A percentile compares a stretch with the other conserved stretches of the same genome.
phyloP scores from a whole-genome alignment of 768 basidiomycete genomes.

The Leccinum ochraceum region DNA sequence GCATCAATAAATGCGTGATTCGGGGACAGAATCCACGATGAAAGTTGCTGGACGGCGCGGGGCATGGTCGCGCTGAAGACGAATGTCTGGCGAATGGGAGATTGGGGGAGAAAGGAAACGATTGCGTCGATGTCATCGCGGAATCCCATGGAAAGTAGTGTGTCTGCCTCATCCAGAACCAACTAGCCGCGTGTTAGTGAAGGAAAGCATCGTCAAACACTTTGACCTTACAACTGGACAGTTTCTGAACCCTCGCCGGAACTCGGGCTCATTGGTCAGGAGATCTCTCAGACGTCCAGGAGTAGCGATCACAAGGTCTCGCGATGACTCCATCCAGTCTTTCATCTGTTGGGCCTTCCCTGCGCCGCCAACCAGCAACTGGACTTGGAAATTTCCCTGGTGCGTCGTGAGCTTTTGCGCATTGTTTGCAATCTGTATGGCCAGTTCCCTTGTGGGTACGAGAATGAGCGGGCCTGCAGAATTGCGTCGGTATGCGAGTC shows the following conservation, averaged over 20 bases:
- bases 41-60: slow-evolving; percentile 67
- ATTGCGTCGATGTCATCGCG: slow-evolving; percentile 82
- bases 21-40: slow-evolving; percentile 54
- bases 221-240: slow-evolving; percentile 56
- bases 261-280: slow-evolving; percentile 55
- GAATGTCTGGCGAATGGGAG: slow-evolving; percentile 80
- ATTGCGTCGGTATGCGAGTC: slow-evolving; percentile 40
- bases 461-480: slow-evolving; percentile 77
- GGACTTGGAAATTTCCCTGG: slow-evolving; percentile 65
- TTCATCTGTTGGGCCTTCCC: slow-evolving; percentile 66
- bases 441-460: slow-evolving; percentile 88
- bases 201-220: not conserved
- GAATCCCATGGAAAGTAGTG: slow-evolving; percentile 91
- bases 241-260: slow-evolving; percentile 51
- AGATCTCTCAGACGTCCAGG: slow-evolving; percentile 86
- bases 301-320: slow-evolving; percentile 86
- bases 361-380: slow-evolving; percentile 76
- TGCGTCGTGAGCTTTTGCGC: slow-evolving; percentile 64
- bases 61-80: slow-evolving; percentile 91
- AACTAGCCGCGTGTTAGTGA: slow-evolving; percentile 49
- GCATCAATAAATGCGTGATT: slow-evolving; percentile 76
- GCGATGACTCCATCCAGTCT: slow-evolving; percentile 60
- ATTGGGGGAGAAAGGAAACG: slow-evolving; percentile 55
- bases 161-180: slow-evolving; percentile 92
- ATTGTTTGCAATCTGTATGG: slow-evolving; percentile 87